Evolutionary conservation across 1,284 basidiomycete genomes (phyloP).

Genomic region (Ceratobasidium sp.): DNA sequence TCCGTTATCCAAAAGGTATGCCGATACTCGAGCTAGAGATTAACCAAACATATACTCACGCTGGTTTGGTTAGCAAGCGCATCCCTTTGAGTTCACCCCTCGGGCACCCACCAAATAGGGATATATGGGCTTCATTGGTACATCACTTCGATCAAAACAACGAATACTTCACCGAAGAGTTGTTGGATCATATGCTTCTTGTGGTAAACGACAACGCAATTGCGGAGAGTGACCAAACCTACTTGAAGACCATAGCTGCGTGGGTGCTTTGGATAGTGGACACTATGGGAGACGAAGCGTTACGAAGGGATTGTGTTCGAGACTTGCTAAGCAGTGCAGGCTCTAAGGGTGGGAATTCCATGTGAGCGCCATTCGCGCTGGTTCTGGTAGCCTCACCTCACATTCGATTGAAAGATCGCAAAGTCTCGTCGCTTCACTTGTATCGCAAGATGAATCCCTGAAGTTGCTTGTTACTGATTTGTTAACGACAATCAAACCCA

Average conservation of each 20-base stretch:
- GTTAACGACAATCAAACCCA: neutral
- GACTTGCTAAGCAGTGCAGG: slow-evolving; percentile 24
- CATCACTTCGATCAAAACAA: slow-evolving; percentile 64
- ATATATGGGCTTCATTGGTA: slow-evolving; percentile 76
- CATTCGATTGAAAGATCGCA: neutral
- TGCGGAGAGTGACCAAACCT: slow-evolving; percentile 53
- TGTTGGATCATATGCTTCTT: slow-evolving; percentile 61
- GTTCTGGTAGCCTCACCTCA: neutral
- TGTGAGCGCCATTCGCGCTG: slow-evolving; percentile 8
- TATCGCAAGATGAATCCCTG: slow-evolving; percentile 17
- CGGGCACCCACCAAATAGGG: slow-evolving; percentile 60
- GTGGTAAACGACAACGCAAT: slow-evolving; percentile 4
- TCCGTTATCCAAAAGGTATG: slow-evolving; percentile 78
- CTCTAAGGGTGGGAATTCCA: slow-evolving; percentile 9
- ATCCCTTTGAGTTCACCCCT: slow-evolving; percentile 55
- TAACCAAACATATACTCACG: slow-evolving; percentile 42
- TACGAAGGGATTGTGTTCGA: slow-evolving; percentile 22
- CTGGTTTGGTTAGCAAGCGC: slow-evolving; percentile 61
- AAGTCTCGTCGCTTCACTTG: slow-evolving; percentile 13
- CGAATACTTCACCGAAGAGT: slow-evolving; percentile 58
- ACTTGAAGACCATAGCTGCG: slow-evolving; percentile 64
- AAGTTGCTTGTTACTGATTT: neutral
- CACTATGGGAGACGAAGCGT: slow-evolving; percentile 50
- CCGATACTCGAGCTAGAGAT: neutral
- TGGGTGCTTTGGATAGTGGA: slow-evolving; percentile 69